Base-by-base conservation (phyloP, 129 eudicot genomes). In the Centaurea solstitialis region DNA sequence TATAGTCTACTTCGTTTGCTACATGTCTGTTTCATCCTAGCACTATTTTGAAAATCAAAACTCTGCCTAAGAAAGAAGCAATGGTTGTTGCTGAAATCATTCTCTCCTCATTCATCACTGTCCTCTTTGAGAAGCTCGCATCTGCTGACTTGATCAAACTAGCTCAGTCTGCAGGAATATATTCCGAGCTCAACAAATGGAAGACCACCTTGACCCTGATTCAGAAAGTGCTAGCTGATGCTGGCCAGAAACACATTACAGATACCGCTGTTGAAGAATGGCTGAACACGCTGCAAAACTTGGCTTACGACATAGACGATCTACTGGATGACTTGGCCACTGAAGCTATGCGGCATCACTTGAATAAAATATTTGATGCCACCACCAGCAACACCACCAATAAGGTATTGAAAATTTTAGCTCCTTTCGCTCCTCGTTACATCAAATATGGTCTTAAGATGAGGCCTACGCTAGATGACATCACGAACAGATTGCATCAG, bases 201-300 rank as follows among this genome's bases (percentile, higher is more conserved):
- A 41, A 41, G 12, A 8, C 9, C 3, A 74, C 33, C 4, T 68
- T 87, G 50, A 7, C 68, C 3, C 77, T 24, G 17, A 41, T 87
- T 69, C 84, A 26, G 4, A 79, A 28, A 1, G 91, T 84, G 74
- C 86, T 87, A n/a, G 82, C 30, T 64, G 91, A 87, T 78, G 91
- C 88, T 1, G 84, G 78, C 53, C 80, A 87, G 18, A 87, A 84
- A 77, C 87, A 84, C 47, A 28, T 80, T 13, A 83, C 59, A 80
- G 0, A 18, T 6, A n/a, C n/a, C 10, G 21, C 83, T 22, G 87
- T 84, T 37, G 68, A 74, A 70, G 0, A 43, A 18, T 87, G 90
- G 90, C 72, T 87, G 28, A 73, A 77, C 57, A 23, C n/a, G 7
- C 85, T 87, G 64, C 77, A 80, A 17, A 75, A 83, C 23, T 72